Base-by-base conservation (phyloP, 2,329 filamentous ascomycete genomes). In the Penicillium sp. region DNA sequence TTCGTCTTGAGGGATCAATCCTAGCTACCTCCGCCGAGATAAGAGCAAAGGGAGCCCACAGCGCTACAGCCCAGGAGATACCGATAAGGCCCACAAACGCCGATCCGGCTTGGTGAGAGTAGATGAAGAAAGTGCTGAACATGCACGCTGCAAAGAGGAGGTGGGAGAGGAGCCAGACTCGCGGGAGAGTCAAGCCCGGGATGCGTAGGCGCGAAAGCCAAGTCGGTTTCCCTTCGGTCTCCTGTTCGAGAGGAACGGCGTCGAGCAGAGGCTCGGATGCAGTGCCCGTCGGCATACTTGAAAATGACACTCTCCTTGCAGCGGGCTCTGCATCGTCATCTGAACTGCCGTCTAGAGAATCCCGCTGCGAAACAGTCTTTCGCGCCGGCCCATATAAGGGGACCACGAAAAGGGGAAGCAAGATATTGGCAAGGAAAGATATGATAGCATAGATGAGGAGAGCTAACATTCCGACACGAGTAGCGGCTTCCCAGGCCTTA, bases 41-140 rank as follows among this genome's bases (percentile, higher is more conserved):
- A 65, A 97, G 89, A 38, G 93, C 92, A 78, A 93, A 97, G 0
- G 93, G 93, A 0, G 92, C 93, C 93, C 93, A 97, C 26, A 95
- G 84, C 2, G 92, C 92, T 67, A 97, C 79, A 22, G 92, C 92
- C 93, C 93, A 97, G 1, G 90, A 92, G 56, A 97, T 86, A 34
- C 93, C 93, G 46, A 96, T 86, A 24, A 94, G 77, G 1, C 87
- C 90, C 54, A 96, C 88, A 34, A 96, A 82, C 1, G 85, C 80
- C 0, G 89, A 96, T 1, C 90, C 93, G 10, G 82, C 84, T 55
- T 83, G 78, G 8, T 91, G 86, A 2, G 84, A 85, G 39, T 80
- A 82, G 38, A 96, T 89, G 57, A 96, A 81, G 55, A 96, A 85
- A 0, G 93, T 95, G 68, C 86, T 85, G 69, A 89, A 89, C 85